Percentiles rank a stretch among this genome's conserved stretches.
Evolutionary conservation across 2,329 filamentous ascomycete genomes (phyloP).

Genomic region (Colletotrichum sp.): DNA sequence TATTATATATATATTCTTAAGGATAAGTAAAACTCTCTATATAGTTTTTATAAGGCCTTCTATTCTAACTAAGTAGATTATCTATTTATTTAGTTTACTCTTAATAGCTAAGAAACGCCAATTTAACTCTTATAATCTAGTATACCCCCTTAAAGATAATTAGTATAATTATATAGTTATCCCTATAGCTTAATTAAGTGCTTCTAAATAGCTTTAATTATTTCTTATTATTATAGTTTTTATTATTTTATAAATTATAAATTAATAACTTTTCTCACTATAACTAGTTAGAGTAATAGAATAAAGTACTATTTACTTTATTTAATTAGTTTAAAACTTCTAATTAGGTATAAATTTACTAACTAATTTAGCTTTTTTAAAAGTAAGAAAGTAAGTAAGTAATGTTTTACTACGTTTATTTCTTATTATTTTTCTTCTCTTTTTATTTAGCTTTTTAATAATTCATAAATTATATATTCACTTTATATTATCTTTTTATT

Average conservation of each 20-base stretch:
- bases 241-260: background rate
- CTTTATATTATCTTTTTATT: no score
- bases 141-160: background rate
- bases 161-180: background rate
- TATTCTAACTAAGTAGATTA: background rate
- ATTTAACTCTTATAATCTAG: background rate
- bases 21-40: no score
- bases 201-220: background rate
- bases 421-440: background rate
- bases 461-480: no score
- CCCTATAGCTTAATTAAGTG: background rate
- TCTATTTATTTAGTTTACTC: background rate
- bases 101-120: background rate
- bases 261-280: background rate
- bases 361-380: background rate
- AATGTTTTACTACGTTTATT: background rate
- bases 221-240: background rate
- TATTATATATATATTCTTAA: no score
- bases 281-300: background rate
- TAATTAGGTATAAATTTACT: no score
- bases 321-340: background rate
- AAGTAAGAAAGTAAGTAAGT: background rate
- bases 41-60: background rate
- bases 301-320: background rate
- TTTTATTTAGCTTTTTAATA: no score